Percentiles rank a stretch among this genome's conserved stretches.
Conservation (phyloP, 352 stramenopile species). For the Phytopythium kandeliae region DNA sequence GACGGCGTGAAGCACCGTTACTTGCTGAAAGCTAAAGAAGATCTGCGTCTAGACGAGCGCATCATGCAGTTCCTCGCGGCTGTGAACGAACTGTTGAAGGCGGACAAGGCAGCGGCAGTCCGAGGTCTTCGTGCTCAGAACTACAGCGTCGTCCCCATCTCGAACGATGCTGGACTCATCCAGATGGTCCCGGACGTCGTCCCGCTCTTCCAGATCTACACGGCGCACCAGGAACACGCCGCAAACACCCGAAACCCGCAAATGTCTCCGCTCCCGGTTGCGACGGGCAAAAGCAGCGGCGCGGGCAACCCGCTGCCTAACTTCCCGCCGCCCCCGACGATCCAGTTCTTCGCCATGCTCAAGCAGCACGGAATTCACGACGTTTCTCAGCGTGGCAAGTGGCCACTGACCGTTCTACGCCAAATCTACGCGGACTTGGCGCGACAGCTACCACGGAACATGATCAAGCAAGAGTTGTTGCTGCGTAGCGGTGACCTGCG, state of each 20-base stretch:
- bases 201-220: slow-evolving; percentile 81
- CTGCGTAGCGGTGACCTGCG: slow-evolving; percentile 45
- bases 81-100: slow-evolving; percentile 64
- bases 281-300: background rate
- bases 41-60: slow-evolving; percentile 85
- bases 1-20: slow-evolving; percentile 74
- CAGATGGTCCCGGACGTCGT: slow-evolving; percentile 82
- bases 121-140: slow-evolving; percentile 47
- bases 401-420: slow-evolving; percentile 52
- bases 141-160: slow-evolving; percentile 80
- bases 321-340: slow-evolving; percentile 42
- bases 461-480: slow-evolving; percentile 63
- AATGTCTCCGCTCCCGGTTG: slow-evolving; percentile 12
- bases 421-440: slow-evolving; percentile 69
- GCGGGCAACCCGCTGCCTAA: background rate
- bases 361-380: slow-evolving; percentile 74
- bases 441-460: slow-evolving; percentile 48
- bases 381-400: slow-evolving; percentile 57
- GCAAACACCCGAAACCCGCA: slow-evolving; percentile 10
- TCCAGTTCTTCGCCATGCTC: slow-evolving; percentile 79
- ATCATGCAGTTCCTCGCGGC: slow-evolving; percentile 87
- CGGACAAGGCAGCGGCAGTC: slow-evolving; percentile 29
- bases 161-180: slow-evolving; percentile 75
- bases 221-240: slow-evolving; percentile 30
- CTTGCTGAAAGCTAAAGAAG: slow-evolving; percentile 83